Evolutionary conservation across 2,329 filamentous ascomycete species (phyloP), one percentile per base, ranked within the genome.

Genomic region (Ophiosphaerella korrae): DNA sequence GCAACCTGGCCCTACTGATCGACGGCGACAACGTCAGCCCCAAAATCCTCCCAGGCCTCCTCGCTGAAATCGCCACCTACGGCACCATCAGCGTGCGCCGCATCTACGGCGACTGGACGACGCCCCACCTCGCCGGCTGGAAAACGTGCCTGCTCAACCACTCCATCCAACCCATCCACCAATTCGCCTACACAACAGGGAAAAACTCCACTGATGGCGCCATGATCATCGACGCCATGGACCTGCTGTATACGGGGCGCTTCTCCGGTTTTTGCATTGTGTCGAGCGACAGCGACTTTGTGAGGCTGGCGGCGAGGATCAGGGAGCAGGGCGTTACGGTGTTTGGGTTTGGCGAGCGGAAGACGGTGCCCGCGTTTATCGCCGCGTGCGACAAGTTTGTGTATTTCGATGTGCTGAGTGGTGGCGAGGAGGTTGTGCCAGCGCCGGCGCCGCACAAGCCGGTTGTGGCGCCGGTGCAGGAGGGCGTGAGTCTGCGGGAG

Each of bases 141-240:
- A 66, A 64, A 37, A 26, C 13, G 7, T 52, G 46, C 12, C 42
- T 55, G 29, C 45, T 58, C 11, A 52, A 63, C 24, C 55, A 68
- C 43, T 66, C 62, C 0, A 57, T 67, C 34, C 47, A 55, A 6
- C 66, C 66, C 2, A 64, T 68, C 23, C 67, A 68, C 29, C 64
- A 68, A 42, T 67, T 67, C 36, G 64, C 65, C 5, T 69, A 69
- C 43, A 71, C 66, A 1, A 64, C 54, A 1, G 60, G 60, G n/a
- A 70, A 70, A 45, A 70, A 70, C 16, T 60, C 67, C 14, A 71
- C 66, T 2, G 63, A 70, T 26, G 64, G 64, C 16, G 65, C 64
- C 2, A 73, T 73, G 70, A 72, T 72, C 37, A 72, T 71, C 23
- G 63, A 73, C 35, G 68, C 68, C 13, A 74, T 72, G 69, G 68